phyloP scores from a whole-genome alignment of 208 protist genomes.

The Polymyxa betae region DNA sequence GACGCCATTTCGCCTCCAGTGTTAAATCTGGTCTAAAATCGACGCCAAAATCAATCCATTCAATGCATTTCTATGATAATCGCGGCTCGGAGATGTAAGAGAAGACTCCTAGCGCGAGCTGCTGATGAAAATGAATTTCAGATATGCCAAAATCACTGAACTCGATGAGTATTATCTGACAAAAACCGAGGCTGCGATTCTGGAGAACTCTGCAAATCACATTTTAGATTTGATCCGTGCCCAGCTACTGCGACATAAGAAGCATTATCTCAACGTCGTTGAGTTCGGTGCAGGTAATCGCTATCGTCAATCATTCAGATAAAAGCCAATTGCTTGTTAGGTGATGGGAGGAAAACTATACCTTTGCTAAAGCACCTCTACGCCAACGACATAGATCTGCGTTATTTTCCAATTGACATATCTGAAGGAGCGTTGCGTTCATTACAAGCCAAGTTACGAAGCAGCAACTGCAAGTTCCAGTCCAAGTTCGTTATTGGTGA shows the following conservation, averaged over 20 bases:
- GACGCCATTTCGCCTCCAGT: not conserved
- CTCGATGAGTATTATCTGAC: constrained; percentile 37
- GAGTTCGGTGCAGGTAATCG: not conserved
- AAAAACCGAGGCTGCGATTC: not conserved
- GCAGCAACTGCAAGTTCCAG: too few relatives aligned
- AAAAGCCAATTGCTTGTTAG: not conserved
- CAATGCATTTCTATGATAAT: constrained; percentile 43
- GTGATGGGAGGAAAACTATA: constrained; percentile 29
- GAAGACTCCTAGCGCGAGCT: not conserved
- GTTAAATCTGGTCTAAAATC: not conserved
- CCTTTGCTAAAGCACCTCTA: not conserved
- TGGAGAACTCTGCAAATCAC: not conserved
- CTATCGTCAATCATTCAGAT: not conserved
- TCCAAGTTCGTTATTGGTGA: not conserved
- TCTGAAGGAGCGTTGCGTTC: not conserved
- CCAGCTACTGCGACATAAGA: not conserved
- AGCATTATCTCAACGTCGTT: not conserved
- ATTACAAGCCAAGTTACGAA: not conserved
- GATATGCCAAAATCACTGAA: constrained; percentile 45
- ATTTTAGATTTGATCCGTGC: not conserved
- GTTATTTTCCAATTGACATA: not conserved
- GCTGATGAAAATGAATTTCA: not conserved
- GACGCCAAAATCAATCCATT: not conserved
- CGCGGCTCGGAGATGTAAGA: constrained; percentile 2
- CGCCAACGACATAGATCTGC: not conserved